Percentiles rank a stretch among this genome's conserved stretches.
phyloP scores from a whole-genome alignment of 129 eudicot species.

The Gnaphalium uliginosum region DNA sequence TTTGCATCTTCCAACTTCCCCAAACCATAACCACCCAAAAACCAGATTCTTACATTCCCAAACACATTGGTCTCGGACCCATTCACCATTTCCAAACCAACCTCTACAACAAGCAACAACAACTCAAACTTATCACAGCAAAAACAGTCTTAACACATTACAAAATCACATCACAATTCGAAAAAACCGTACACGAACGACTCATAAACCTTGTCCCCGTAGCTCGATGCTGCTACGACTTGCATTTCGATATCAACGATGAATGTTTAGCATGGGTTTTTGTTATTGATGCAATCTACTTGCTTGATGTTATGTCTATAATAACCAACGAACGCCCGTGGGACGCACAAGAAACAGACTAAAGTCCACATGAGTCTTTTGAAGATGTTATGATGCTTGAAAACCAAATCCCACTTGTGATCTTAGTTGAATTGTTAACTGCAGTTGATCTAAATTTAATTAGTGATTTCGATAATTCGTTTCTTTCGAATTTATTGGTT shows the following conservation, averaged over 20 bases:
- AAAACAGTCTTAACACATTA: constrained; percentile 6
- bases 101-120: constrained; percentile 26
- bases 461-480: not conserved
- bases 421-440: constrained; percentile 25
- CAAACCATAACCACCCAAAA: constrained; percentile 25
- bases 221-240: constrained; percentile 25
- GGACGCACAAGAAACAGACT: not conserved
- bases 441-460: constrained; percentile 1
- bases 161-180: constrained; percentile 6
- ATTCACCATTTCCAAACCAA: constrained; percentile 32
- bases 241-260: constrained; percentile 30
- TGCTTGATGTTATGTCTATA: constrained; percentile 25
- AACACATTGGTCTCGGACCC: constrained; percentile 30
- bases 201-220: constrained; percentile 17
- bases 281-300: constrained; percentile 31
- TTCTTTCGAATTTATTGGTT: constrained; percentile 7
- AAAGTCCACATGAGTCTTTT: not conserved
- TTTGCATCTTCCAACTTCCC: constrained; percentile 28
- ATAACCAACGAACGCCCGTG: too few relatives aligned
- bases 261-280: constrained; percentile 32
- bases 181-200: not conserved
- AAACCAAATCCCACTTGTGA: constrained; percentile 47
- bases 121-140: constrained; percentile 28
- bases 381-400: constrained; percentile 45
- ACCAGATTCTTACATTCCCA: constrained; percentile 28